These are phyloP conservation scores for Mycena sanguinolenta DNA, from an alignment of 768 basidiomycete genomes.

Conservation along the genomic window DNA sequence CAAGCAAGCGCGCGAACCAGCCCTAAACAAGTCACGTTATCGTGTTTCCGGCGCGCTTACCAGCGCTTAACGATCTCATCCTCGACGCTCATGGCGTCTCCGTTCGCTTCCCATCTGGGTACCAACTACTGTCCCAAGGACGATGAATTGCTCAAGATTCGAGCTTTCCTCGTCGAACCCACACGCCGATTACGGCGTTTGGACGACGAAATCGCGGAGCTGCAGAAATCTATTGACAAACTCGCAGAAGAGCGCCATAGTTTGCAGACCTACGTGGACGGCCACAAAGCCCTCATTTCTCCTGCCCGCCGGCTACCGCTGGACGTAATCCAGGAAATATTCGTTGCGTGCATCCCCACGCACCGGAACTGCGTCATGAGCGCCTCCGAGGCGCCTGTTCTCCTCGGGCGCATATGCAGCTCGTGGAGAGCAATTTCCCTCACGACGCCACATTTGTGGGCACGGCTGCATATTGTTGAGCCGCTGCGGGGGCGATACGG, in stretches of 20 bases:
- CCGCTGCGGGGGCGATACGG: not conserved
- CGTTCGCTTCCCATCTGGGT: constrained; percentile 5
- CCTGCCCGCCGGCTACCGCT: constrained; percentile 2
- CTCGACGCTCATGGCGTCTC: not conserved
- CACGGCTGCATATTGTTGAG: constrained; percentile 20
- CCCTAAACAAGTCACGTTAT: no score
- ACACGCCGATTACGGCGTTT: not conserved
- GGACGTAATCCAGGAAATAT: constrained; percentile 26
- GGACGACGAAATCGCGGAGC: constrained; percentile 11
- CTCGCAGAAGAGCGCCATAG: not conserved
- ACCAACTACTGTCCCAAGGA: constrained; percentile 23
- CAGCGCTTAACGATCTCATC: no score
- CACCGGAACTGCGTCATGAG: constrained; percentile 28
- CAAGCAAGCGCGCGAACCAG: no score
- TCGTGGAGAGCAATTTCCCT: constrained; percentile 22
- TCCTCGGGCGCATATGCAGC: constrained; percentile 31
- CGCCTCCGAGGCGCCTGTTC: constrained; percentile 21
- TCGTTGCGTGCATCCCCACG: constrained; percentile 24
- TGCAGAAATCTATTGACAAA: constrained; percentile 9
- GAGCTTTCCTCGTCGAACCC: constrained; percentile 8
- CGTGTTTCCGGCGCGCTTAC: no score
- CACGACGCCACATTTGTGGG: constrained; percentile 29
- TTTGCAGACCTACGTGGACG: not conserved
- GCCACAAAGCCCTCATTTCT: constrained; percentile 12
- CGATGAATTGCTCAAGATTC: not conserved